Evolutionary conservation across 2,329 filamentous ascomycete species (phyloP), one percentile per base, ranked within the genome.

Genomic region (Trichoderma sp.): DNA sequence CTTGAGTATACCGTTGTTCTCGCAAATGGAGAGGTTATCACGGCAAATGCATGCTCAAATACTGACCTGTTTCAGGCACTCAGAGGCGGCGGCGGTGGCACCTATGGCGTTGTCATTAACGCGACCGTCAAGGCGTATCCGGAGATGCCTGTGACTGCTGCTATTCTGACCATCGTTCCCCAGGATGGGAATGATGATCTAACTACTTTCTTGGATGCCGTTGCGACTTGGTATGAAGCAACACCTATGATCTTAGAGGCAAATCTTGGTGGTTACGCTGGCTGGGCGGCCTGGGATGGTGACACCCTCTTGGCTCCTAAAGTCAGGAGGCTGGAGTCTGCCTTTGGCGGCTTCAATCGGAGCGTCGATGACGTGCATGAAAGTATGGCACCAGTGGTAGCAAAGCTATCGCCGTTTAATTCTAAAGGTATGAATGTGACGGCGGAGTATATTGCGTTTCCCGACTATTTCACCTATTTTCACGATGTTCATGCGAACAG

Each of bases 1-100:
- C 79, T 84, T 43, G 81, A 83, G 68, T 77, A 77, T 6, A 73
- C 81, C 37, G 79, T 83, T 4, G 77, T 84, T 49, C 75, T 80
- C 0, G 79, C 81, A 0, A 72, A 78, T 33, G 82, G 82, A 10
- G 64, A 70, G 0, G 68, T 79, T 31, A 75, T 82, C 5, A 79
- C 72, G 0, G 79, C 79, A 5, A 80, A 75, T 43, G 72, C 76
- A 5, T 79, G 76, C 59, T 69, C 79, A 52, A 73, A 82, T 57
- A 35, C 72, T 0, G 77, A 80, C n/a, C 74, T 82, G 2, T 82
- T 79, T 75, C 71, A 78, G 53, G 81, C 81, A 7, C 71, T 82
- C 24, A 75, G 78, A 1, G 81, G 80, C 2, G 81, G 80, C 7
- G 79, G 79, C 0, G 72, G 70, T 4, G 78, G 79, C 27, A 61